A percentile compares a stretch with the other conserved stretches of the same genome.
Evolutionary conservation across 225 moss, liverwort and hornwort species (phyloP).

Genomic region (Climacium dendroides): DNA sequence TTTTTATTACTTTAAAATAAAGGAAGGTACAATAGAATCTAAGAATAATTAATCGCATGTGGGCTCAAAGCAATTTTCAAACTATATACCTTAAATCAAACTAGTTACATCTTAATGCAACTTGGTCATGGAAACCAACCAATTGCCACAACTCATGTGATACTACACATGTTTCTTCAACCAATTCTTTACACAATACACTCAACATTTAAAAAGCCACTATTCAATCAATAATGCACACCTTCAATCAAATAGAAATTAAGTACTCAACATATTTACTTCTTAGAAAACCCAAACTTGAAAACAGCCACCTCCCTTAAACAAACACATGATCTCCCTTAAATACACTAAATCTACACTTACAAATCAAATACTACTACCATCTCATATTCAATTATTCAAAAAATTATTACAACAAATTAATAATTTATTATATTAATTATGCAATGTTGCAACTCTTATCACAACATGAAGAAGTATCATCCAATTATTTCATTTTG

Average conservation of each 20-base stretch:
- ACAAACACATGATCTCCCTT: neutral
- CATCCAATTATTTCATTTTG: neutral
- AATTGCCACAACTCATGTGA: neutral
- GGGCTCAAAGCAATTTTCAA: fast-evolving
- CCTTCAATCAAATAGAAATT: neutral
- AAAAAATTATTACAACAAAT: neutral
- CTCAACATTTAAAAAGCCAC: neutral
- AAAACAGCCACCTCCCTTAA: neutral
- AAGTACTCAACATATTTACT: neutral
- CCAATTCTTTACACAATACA: too few species aligned
- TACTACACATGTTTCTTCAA: neutral
- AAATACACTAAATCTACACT: neutral
- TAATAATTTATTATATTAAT: neutral
- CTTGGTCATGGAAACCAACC: neutral
- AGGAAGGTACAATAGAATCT: fast-evolving
- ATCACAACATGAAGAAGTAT: neutral
- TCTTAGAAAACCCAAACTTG: neutral
- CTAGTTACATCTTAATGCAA: neutral
- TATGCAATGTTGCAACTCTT: neutral
- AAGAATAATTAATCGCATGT: fast-evolving
- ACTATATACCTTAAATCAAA: neutral
- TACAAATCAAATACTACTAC: neutral
- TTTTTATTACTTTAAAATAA: neutral
- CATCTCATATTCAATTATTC: neutral
- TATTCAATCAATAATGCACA: too few species aligned